Conservation (phyloP, 2,329 filamentous ascomycete species). For the Colletotrichum spaethianum region DNA sequence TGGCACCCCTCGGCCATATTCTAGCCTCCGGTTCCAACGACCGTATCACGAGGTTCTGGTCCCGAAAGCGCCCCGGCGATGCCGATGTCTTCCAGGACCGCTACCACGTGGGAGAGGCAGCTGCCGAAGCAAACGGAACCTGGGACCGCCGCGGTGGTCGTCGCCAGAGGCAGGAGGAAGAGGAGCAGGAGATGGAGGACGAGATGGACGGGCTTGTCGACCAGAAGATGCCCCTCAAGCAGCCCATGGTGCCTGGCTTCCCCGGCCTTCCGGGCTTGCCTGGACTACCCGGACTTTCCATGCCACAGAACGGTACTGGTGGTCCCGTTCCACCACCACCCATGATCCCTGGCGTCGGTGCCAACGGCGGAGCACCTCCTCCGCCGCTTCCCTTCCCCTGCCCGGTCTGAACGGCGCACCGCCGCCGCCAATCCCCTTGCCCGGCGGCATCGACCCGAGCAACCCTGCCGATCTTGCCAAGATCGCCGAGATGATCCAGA, state of each 20-base stretch:
- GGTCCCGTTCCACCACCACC: conserved; percentile 53
- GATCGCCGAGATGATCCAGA: conserved; percentile 76
- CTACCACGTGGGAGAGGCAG: conserved; percentile 95
- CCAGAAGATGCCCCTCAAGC: conserved; percentile 82
- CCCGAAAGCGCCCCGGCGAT: conserved; percentile 89
- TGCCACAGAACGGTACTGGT: conserved; percentile 52
- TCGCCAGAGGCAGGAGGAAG: conserved; percentile 87
- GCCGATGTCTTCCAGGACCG: conserved; percentile 88
- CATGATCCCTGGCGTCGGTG: conserved; percentile 66
- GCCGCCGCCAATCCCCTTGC: conserved; percentile 60
- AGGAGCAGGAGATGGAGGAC: conserved; percentile 93
- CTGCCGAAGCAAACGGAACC: conserved; percentile 94
- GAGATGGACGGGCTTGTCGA: conserved; percentile 94
- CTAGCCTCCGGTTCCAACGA: conserved; percentile 97
- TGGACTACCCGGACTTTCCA: conserved; percentile 59
- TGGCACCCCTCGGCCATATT: conserved; percentile 98
- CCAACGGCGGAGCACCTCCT: conserved; percentile 54
- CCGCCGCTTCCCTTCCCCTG: conserved; percentile 69
- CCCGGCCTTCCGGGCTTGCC: conserved; percentile 72
- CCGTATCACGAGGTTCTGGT: conserved; percentile 97
- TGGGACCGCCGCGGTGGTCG: conserved; percentile 87
- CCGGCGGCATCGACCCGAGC: conserved; percentile 69
- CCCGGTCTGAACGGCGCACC: conserved; percentile 63
- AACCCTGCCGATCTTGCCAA: conserved; percentile 74
- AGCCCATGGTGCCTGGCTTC: conserved; percentile 63